Evolutionary conservation across 495 filamentous ascomycete species (phyloP).

Genomic region (Neurospora terricola): DNA sequence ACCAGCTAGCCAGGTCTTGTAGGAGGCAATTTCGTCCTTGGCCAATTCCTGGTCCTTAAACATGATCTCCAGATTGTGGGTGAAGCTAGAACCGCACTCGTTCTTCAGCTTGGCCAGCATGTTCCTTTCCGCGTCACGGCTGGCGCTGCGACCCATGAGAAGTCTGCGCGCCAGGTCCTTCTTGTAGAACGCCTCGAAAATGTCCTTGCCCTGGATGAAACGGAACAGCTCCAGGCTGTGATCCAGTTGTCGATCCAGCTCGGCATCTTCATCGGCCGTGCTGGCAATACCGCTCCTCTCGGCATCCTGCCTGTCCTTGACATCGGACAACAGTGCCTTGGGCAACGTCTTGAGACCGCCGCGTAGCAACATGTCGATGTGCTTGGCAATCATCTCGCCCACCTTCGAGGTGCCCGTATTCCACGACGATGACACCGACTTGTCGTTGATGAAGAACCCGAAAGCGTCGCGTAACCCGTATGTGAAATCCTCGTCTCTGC

Average conservation of each 20-base stretch:
- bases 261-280: constrained; percentile 74
- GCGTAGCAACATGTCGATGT: constrained; percentile 82
- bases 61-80: constrained; percentile 96
- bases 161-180: constrained; percentile 84
- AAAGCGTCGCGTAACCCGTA: constrained; percentile 77
- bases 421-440: constrained; percentile 56
- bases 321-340: constrained; percentile 41
- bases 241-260: constrained; percentile 82
- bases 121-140: constrained; percentile 86
- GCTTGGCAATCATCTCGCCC: constrained; percentile 97
- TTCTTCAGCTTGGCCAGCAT: constrained; percentile 87
- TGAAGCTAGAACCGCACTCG: constrained; percentile 88
- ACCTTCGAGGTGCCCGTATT: constrained; percentile 82
- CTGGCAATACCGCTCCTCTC: constrained; percentile 45
- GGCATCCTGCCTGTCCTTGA: constrained; percentile 37
- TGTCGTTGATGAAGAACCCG: constrained; percentile 80
- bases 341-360: constrained; percentile 77
- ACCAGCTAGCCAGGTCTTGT: constrained; percentile 42
- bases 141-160: constrained; percentile 83
- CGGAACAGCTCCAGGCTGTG: constrained; percentile 88
- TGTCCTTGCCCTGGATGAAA: constrained; percentile 93
- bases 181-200: constrained; percentile 99
- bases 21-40: constrained; percentile 72
- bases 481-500: constrained; percentile 59
- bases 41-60: constrained; percentile 95